Base-by-base conservation (phyloP, 192 early-diverging fungal species). In the Backusella macrospora region DNA sequence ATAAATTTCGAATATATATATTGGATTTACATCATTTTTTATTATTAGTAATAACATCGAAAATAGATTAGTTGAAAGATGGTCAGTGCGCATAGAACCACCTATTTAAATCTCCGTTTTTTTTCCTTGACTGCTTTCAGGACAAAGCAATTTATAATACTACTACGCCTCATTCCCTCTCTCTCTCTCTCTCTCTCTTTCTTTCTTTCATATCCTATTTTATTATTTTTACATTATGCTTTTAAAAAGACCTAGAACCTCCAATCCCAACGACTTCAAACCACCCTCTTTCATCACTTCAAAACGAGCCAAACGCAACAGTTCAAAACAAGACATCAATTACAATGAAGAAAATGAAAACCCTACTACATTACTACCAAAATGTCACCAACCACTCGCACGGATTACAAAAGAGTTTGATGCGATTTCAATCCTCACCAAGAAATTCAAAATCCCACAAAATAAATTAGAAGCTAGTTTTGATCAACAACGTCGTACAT, bases 401-500 rank as follows among this genome's bases (percentile, higher is more conserved):
- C 52, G 21, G 13, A 8, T 18, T 13, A 2, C 10, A 4, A 59
- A 9, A 59, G 52, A 26, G 3, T 5, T 3, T 3, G n/a, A 52
- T 8, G 2, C n/a, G 2, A 8, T 59, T 23, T 21, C 52, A 5
- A 59, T 59, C 12, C 21, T 59, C 1, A 59, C 52, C 10, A 59
- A 59, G 26, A 23, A 26, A 59, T 59, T 59, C n/a, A 59, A 13
- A 59, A 12, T 59, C 0, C 52, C 52, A 26, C 12, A 18, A 8
- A 59, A 26, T 23, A 8, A 12, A 12, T 21, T 59, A 18, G 12
- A 16, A 0, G 0, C 26, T 9, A 23, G 21, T 26, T 12, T 13
- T 23, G 52, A 59, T 23, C 52, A 23, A 4, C 21, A 59, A 26
- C 52, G 21, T 23, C 52, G 21, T 26, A 76, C 87, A 7, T 78